These are phyloP conservation scores for Papilionanthe hybrid DNA, from an alignment of 116 monocot genomes.

Conservation along the genomic window DNA sequence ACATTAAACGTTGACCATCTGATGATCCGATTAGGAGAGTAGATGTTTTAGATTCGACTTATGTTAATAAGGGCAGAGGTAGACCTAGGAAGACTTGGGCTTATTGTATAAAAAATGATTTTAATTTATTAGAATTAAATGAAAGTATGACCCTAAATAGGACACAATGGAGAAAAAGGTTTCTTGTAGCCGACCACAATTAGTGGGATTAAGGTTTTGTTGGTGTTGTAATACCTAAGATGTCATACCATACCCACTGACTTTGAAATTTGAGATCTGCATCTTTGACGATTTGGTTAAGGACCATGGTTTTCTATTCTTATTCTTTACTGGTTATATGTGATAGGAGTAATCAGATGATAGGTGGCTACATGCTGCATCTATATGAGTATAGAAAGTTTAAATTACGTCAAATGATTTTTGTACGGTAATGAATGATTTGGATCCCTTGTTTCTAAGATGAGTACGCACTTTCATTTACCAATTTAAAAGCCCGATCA, in stretches of 20 bases:
- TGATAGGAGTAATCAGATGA: too few relatives aligned
- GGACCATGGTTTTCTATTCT: not conserved
- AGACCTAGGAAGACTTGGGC: too few relatives aligned
- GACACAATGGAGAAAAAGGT: too few relatives aligned
- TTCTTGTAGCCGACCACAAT: too few relatives aligned
- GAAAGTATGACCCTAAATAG: too few relatives aligned
- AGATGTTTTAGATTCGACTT: too few relatives aligned
- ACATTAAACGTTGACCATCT: too few relatives aligned
- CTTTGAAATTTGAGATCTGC: not conserved
- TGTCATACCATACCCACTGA: not conserved
- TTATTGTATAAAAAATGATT: too few relatives aligned
- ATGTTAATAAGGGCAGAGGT: too few relatives aligned
- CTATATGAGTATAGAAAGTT: not conserved
- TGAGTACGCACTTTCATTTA: not conserved
- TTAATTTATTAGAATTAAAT: too few relatives aligned
- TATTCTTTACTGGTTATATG: not conserved
- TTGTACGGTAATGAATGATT: not conserved
- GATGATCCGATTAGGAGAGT: too few relatives aligned
- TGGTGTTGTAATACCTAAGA: not conserved
- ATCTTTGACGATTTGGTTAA: not conserved
- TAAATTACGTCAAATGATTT: not conserved
- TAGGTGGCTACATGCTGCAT: not conserved
- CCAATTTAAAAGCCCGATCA: not conserved
- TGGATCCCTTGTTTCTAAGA: not conserved
- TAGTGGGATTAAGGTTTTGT: too few relatives aligned